These are phyloP conservation scores for Insectozyma bohioensis DNA, from an alignment of 1,139 yeast genomes.

Conservation along the genomic window DNA sequence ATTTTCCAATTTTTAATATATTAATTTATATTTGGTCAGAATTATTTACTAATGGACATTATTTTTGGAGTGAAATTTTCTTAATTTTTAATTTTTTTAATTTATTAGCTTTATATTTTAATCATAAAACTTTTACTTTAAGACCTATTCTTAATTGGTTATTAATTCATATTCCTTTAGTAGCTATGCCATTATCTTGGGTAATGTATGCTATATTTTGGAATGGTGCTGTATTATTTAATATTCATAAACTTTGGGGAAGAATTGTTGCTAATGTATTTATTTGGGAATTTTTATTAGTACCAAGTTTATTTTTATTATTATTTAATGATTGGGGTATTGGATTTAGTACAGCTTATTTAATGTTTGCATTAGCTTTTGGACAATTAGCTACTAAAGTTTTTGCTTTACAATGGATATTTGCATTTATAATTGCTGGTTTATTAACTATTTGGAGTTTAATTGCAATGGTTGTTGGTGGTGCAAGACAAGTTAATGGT, in stretches of 20 bases:
- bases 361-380: slow-evolving; percentile 64
- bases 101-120: slow-evolving; percentile 53
- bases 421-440: slow-evolving; percentile 67
- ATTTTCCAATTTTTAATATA: slow-evolving; percentile 61
- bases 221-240: slow-evolving; percentile 76
- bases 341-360: slow-evolving; percentile 57
- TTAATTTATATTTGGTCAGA: slow-evolving; percentile 61
- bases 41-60: slow-evolving; percentile 57
- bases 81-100: slow-evolving; percentile 58
- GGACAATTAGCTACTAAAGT: slow-evolving; percentile 68
- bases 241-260: slow-evolving; percentile 57
- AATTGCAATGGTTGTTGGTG: slow-evolving; percentile 37
- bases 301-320: slow-evolving; percentile 58
- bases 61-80: slow-evolving; percentile 56
- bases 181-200: slow-evolving; percentile 77
- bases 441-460: slow-evolving; percentile 49
- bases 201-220: slow-evolving; percentile 69
- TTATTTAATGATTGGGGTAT: slow-evolving; percentile 71
- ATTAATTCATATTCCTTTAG: slow-evolving; percentile 60
- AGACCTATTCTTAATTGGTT: slow-evolving; percentile 50
- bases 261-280: slow-evolving; percentile 69
- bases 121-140: slow-evolving; percentile 59
- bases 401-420: slow-evolving; percentile 82
- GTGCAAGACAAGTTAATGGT: slow-evolving; percentile 14
- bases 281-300: slow-evolving; percentile 74